Conservation (phyloP, 768 basidiomycete species). For the Basidioascus undulatus region DNA sequence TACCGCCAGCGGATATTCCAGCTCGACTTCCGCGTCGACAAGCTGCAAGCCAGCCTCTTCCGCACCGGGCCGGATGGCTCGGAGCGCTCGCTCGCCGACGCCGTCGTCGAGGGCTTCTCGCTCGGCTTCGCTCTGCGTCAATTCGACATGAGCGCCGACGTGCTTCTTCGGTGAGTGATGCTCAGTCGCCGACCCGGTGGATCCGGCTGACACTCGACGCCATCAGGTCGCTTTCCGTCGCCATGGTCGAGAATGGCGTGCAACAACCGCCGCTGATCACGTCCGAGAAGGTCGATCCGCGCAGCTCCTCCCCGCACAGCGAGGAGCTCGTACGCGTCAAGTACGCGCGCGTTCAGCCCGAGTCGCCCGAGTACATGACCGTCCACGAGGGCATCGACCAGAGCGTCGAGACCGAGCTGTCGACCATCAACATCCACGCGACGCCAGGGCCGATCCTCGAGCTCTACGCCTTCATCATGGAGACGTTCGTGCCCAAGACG, state of each 20-base stretch:
- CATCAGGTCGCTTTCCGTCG: conserved; percentile 44
- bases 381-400: conserved; percentile 61
- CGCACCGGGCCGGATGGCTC: conserved; percentile 34
- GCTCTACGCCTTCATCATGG: conserved; percentile 91
- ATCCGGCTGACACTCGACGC: neutral
- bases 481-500: conserved; percentile 38
- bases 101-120: conserved; percentile 52
- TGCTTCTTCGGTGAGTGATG: conserved; percentile 44
- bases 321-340: conserved; percentile 52
- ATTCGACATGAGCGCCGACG: conserved; percentile 63
- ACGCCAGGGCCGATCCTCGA: conserved; percentile 74
- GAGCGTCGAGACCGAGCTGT: conserved; percentile 58
- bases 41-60: conserved; percentile 51
- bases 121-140: conserved; percentile 50
- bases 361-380: conserved; percentile 62
- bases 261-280: conserved; percentile 16
- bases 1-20: conserved; percentile 44
- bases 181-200: neutral
- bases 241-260: conserved; percentile 32
- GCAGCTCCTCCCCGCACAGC: conserved; percentile 2
- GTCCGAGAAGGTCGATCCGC: conserved; percentile 11
- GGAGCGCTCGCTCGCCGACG: conserved; percentile 55
- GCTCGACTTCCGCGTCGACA: conserved; percentile 65
- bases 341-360: conserved; percentile 54
- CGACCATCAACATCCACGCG: conserved; percentile 69